Evolutionary conservation across 345 rosid genomes (phyloP), one percentile per base, ranked within the genome.

Genomic region (Salix udensis): DNA sequence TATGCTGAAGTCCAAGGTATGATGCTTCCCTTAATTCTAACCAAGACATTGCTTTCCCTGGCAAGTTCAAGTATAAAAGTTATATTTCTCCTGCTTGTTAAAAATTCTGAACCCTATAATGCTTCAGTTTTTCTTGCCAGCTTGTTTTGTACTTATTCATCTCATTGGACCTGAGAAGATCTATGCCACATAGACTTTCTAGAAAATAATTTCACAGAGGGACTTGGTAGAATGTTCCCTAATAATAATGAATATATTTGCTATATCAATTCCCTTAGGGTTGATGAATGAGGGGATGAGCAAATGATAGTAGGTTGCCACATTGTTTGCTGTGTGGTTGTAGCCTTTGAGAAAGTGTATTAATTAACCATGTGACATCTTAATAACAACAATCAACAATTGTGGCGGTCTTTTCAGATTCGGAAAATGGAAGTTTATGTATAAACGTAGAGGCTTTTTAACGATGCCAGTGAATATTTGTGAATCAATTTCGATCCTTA

Each of bases 1-100:
- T 82, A 84, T 90, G 90, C 85, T 94, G 67, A 87, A 89, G 79
- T 72, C 88, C 76, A 93, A 95, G 97, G 97, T 88, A 73, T 26
- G 67, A 12, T 10, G 37, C 53, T 71, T 48, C 21, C 44, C 19
- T 28, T 71, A 16, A 39, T 48, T 52, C 26, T 18, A 36, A 64
- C 36, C 7, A 31, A 42, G 44, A 70, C 58, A 75, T 15, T 15
- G 15, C 28, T 34, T 12, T 62, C 23, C 50, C 52, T 62, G 11
- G 67, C 19, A 62, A 64, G 37, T 48, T 24, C 9, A 42, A 21
- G 14, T 2, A 21, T 48, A 19, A 14, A 44, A 39, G 40, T 50
- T 23, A 8, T 42, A 4, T 52, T 67, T 52, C 23, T 72, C 18
- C 50, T n/a, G 14, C 6, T 53, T 66, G 34, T 65, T 16, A 24